phyloP scores from a whole-genome alignment of 176 grass and related monocot genomes.

The Bonia amplexicaulis region DNA sequence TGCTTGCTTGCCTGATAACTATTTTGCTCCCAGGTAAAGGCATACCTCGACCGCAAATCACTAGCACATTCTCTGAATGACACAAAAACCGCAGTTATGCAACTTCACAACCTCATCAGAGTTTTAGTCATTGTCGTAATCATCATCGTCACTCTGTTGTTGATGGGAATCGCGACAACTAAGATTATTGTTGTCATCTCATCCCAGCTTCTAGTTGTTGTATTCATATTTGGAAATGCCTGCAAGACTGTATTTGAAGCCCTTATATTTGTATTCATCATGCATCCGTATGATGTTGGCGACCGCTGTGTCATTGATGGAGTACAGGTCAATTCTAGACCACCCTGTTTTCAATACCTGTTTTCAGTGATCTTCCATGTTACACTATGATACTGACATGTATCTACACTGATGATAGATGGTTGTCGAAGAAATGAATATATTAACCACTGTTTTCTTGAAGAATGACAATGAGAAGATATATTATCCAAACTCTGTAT shows the following conservation, averaged over 20 bases:
- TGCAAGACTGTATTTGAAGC: conserved; percentile 94
- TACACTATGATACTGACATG: not conserved
- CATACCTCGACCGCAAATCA: conserved; percentile 82
- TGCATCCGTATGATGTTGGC: conserved; percentile 96
- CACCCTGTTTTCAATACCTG: not conserved
- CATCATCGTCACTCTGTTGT: conserved; percentile 55
- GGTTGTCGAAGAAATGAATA: conserved; percentile 99
- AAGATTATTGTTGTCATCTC: conserved; percentile 81
- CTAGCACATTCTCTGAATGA: conserved; percentile 92
- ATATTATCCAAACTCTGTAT: conserved; percentile 90
- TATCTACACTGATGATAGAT: conserved; percentile 46
- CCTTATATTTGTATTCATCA: conserved; percentile 96
- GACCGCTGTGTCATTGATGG: conserved; percentile 92
- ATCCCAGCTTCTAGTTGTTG: conserved; percentile 85
- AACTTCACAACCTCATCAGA: conserved; percentile 82
- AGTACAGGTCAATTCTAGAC: conserved; percentile 59
- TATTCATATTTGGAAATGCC: conserved; percentile 92
- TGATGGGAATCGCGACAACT: conserved; percentile 87
- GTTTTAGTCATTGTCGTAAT: conserved; percentile 60
- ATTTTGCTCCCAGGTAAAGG: conserved; percentile 58
- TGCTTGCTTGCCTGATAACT: conserved; percentile 14
- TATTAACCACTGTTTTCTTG: conserved; percentile 89
- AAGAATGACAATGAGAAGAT: conserved; percentile 91
- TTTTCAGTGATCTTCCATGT: not conserved
- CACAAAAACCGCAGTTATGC: conserved; percentile 92